These are phyloP conservation scores for Ilex aquifolium DNA, from an alignment of 257 asterid genomes.

Conservation along the genomic window DNA sequence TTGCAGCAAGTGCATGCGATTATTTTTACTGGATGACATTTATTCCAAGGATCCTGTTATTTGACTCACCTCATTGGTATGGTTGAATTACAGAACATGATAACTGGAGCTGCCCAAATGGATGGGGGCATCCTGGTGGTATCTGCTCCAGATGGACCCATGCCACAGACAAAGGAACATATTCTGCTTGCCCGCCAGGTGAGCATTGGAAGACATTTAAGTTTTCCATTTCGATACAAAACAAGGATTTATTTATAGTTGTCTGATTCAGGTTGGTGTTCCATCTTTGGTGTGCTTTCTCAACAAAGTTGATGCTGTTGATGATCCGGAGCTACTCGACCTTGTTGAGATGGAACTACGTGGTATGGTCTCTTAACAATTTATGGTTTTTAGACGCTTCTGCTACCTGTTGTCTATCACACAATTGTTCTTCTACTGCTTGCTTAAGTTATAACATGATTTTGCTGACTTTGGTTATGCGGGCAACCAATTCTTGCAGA, in stretches of 20 bases:
- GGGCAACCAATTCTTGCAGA: constrained; percentile 34
- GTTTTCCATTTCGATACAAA: too few species aligned
- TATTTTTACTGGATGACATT: too few species aligned
- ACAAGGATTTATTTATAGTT: too few species aligned
- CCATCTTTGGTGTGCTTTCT: constrained; percentile 96
- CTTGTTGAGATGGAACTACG: constrained; percentile 99
- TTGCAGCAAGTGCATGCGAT: too few species aligned
- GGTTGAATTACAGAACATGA: constrained; percentile 68
- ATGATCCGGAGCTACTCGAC: constrained; percentile 90
- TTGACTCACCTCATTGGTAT: too few species aligned
- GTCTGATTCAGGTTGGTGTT: constrained; percentile 69
- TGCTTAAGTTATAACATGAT: constrained; percentile 4
- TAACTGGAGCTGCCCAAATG: constrained; percentile 99
- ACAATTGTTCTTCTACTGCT: too few species aligned
- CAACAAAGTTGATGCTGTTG: constrained; percentile 90
- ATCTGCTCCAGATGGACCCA: constrained; percentile 99
- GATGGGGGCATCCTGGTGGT: constrained; percentile 98
- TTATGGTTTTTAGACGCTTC: too few species aligned
- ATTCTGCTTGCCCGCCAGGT: constrained; percentile 98
- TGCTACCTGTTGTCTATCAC: too few species aligned
- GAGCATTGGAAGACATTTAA: neutral
- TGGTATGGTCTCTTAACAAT: constrained; percentile 31
- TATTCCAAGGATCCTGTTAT: too few species aligned
- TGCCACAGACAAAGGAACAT: constrained; percentile 99
- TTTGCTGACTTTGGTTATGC: too few species aligned